A percentile compares a stretch with the other conserved stretches of the same genome.
These are phyloP conservation scores for Mycotypha africana DNA, from an alignment of 371 early-diverging fungal genomes.

Conservation along the genomic window DNA sequence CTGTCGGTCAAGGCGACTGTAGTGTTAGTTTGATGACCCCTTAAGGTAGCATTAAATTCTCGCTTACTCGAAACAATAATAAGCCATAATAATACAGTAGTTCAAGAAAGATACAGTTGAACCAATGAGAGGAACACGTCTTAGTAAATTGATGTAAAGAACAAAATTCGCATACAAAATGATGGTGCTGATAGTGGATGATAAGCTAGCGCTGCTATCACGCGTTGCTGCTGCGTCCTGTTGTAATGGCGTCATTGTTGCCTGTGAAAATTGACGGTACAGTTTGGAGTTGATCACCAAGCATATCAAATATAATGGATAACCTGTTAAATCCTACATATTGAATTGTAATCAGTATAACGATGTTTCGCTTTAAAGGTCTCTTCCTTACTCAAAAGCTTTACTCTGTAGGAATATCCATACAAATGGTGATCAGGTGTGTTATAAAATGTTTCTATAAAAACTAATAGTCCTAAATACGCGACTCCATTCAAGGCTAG, in stretches of 20 bases:
- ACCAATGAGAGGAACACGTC: constrained; percentile 33
- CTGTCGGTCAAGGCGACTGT: no score
- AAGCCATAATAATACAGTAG: constrained; percentile 41
- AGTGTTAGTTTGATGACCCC: no score
- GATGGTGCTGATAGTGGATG: constrained; percentile 23
- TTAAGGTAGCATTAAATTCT: no score
- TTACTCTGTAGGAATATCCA: constrained; percentile 39
- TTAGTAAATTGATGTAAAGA: constrained; percentile 23
- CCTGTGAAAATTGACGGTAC: constrained; percentile 31
- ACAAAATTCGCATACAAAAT: constrained; percentile 40
- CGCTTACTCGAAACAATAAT: constrained; percentile 52
- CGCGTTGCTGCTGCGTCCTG: no score
- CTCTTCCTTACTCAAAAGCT: neutral
- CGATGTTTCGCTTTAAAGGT: no score
- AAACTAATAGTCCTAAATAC: constrained; percentile 30
- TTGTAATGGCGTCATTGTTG: constrained; percentile 2
- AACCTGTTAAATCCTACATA: constrained; percentile 40
- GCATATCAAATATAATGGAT: constrained; percentile 42
- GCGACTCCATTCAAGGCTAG: constrained; percentile 32
- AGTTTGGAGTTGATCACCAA: constrained; percentile 31
- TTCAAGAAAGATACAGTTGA: constrained; percentile 26
- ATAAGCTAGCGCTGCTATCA: constrained; percentile 5
- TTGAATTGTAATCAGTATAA: no score
- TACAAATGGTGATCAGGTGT: constrained; percentile 27
- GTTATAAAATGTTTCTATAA: constrained; percentile 35